Conservation (phyloP, 768 basidiomycete genomes). For the Russula vinacea region DNA sequence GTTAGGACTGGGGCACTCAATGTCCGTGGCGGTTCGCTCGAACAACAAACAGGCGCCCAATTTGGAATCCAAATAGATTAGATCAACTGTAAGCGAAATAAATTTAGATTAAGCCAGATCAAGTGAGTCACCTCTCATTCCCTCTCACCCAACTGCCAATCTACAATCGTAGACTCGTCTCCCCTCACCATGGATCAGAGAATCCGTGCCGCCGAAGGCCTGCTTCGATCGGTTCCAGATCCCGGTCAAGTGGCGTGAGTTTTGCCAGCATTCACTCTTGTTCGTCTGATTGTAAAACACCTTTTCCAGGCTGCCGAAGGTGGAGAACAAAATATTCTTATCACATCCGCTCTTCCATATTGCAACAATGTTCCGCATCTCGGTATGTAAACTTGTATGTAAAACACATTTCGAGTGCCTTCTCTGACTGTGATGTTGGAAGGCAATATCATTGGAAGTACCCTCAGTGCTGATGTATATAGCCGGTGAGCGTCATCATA, state of each 20-base stretch:
- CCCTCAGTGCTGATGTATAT: conserved; percentile 94
- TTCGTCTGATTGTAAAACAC: conserved; percentile 11
- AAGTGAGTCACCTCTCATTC: conserved; percentile 1
- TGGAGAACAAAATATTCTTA: conserved; percentile 83
- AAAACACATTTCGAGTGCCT: conserved; percentile 18
- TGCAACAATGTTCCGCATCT: conserved; percentile 98
- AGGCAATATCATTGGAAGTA: conserved; percentile 94
- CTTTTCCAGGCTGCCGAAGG: conserved; percentile 61
- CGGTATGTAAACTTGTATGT: conserved; percentile 63
- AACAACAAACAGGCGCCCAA: not conserved
- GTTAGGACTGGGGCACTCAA: no score
- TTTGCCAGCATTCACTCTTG: conserved; percentile 3
- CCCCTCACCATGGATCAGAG: conserved; percentile 37
- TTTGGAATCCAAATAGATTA: conserved; percentile 8
- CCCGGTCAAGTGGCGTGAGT: conserved; percentile 46
- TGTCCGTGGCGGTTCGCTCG: not conserved
- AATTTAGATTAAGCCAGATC: not conserved
- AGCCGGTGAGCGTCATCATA: conserved; percentile 64
- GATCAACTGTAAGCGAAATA: not conserved
- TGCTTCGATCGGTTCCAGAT: conserved; percentile 45
- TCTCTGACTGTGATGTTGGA: conserved; percentile 6
- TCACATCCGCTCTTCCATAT: conserved; percentile 94
- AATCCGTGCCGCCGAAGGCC: conserved; percentile 43
- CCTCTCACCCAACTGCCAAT: not conserved
- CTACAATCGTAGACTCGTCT: not conserved